Evolutionary conservation across 768 basidiomycete genomes (phyloP).

Genomic region (Termitomyces sp.): DNA sequence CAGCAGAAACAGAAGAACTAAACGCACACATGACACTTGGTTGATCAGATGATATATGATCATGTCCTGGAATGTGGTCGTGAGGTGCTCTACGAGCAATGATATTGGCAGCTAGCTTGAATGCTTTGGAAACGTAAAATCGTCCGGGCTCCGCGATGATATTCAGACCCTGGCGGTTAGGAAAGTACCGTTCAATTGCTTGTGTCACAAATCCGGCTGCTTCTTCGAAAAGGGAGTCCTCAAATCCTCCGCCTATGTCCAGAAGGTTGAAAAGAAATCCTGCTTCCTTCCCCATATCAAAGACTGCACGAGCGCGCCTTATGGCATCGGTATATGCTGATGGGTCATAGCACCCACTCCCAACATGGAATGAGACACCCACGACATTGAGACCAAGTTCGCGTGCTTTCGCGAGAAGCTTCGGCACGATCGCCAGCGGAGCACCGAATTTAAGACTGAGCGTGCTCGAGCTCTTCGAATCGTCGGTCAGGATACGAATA

Average conservation of each 20-base stretch:
- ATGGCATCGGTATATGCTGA: slow-evolving; percentile 87
- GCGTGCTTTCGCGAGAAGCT: slow-evolving; percentile 71
- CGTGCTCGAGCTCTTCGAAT: slow-evolving; percentile 89
- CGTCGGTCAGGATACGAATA: slow-evolving; percentile 93
- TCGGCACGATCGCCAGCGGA: slow-evolving; percentile 71
- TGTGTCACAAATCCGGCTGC: slow-evolving; percentile 66
- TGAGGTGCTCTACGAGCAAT: slow-evolving; percentile 79
- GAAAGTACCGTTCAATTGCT: slow-evolving; percentile 78
- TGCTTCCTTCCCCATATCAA: slow-evolving; percentile 77
- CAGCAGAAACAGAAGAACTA: background rate
- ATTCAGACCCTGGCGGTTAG: slow-evolving; percentile 59
- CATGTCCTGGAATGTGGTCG: slow-evolving; percentile 22
- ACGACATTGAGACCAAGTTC: slow-evolving; percentile 81
- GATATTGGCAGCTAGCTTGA: slow-evolving; percentile 87
- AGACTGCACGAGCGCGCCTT: slow-evolving; percentile 72
- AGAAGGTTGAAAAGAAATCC: slow-evolving; percentile 83
- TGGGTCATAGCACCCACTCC: slow-evolving; percentile 96
- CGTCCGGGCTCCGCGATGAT: slow-evolving; percentile 96
- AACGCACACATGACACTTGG: slow-evolving; percentile 86
- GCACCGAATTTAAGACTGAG: slow-evolving; percentile 96
- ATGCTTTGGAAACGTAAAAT: slow-evolving; percentile 89
- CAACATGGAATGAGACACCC: slow-evolving; percentile 97
- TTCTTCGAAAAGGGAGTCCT: slow-evolving; percentile 77
- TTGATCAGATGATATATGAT: slow-evolving; percentile 26
- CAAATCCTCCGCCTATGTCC: slow-evolving; percentile 98